Conservation (phyloP, 2,329 filamentous ascomycete species). For the Raffaelea arxii region DNA sequence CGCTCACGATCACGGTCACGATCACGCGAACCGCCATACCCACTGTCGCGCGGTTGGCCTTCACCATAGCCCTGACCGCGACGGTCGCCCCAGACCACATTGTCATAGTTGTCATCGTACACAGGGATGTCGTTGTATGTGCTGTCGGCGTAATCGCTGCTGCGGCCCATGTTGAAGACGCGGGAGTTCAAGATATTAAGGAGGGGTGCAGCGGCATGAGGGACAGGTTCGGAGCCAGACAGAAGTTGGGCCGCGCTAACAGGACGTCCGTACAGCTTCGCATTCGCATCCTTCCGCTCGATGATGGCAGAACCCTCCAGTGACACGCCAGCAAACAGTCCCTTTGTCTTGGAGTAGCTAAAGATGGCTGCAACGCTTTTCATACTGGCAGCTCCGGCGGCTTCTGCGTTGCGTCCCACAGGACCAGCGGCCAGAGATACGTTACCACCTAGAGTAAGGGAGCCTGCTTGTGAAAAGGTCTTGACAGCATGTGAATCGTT, state of each 20-base stretch:
- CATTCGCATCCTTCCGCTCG: constrained; percentile 91
- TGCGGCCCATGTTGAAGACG: constrained; percentile 61
- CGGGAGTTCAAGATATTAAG: constrained; percentile 78
- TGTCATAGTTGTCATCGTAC: constrained; percentile 75
- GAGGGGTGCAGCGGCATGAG: constrained; percentile 73
- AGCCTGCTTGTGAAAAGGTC: constrained; percentile 87
- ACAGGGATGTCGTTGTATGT: constrained; percentile 94
- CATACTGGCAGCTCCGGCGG: constrained; percentile 84
- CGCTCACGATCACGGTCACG: constrained; percentile 15
- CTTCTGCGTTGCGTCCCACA: constrained; percentile 89
- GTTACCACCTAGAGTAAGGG: constrained; percentile 87
- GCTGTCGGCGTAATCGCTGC: constrained; percentile 39
- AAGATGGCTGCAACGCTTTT: constrained; percentile 88
- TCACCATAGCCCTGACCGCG: constrained; percentile 38
- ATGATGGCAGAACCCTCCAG: constrained; percentile 89
- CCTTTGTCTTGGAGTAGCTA: constrained; percentile 96
- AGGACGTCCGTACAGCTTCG: constrained; percentile 76
- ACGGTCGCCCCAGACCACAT: constrained; percentile 66
- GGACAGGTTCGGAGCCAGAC: constrained; percentile 65
- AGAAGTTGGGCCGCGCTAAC: constrained; percentile 77
- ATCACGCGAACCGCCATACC: constrained; percentile 15
- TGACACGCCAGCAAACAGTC: constrained; percentile 89
- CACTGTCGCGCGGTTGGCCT: constrained; percentile 28
- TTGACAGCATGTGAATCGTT: constrained; percentile 85
- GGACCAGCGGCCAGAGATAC: constrained; percentile 93